Base-by-base conservation (phyloP, 1,284 basidiomycete species). In the Cryptococcus depauperatus region DNA sequence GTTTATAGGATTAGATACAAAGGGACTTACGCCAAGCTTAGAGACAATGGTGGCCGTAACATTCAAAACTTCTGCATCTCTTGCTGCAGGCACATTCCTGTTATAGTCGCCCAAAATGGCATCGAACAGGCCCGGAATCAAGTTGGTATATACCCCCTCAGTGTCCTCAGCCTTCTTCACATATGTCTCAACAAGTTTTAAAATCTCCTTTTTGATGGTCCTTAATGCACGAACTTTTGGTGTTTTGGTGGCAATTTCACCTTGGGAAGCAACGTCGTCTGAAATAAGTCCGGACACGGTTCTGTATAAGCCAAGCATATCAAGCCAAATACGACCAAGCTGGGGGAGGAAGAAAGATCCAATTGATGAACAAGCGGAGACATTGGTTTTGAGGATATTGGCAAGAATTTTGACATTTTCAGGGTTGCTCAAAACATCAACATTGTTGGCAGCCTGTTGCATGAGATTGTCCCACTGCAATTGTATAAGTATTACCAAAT, bases 321-420 rank as follows among this genome's bases (percentile, higher is more conserved):
- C 95, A 60, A 97, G 76, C 78, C 96, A 99, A 70, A 98, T 84
- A 34, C 91, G 81, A 9, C 88, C 91, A 39, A 98, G 83, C 67
- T 99, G 95, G 11, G 95, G 93, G 1, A 95, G 76, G 74, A 96
- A 99, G 77, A 95, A 93, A 55, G 85, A 84, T 32, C 95, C 95
- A 48, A 97, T 96, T 26, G 93, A 97, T 2, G 86, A 86, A 71
- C 93, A 98, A 1, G 95, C 92, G 5, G 95, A 88, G 14, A 97
- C 93, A 69, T 99, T 98, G 11, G 95, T 98, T 76, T 98, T 98
- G 62, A 99, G 77, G 37, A 99, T 90, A 62, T 98, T 98, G 1
- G 88, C 82, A 42, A 99, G 77, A 60, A 97, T 93, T 73, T 97
- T 96, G 73, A 98, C 89, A 68, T 97, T 98, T 46, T 97, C 93